Base-by-base conservation (phyloP, 768 basidiomycete genomes). In the Mrakia gelida region DNA sequence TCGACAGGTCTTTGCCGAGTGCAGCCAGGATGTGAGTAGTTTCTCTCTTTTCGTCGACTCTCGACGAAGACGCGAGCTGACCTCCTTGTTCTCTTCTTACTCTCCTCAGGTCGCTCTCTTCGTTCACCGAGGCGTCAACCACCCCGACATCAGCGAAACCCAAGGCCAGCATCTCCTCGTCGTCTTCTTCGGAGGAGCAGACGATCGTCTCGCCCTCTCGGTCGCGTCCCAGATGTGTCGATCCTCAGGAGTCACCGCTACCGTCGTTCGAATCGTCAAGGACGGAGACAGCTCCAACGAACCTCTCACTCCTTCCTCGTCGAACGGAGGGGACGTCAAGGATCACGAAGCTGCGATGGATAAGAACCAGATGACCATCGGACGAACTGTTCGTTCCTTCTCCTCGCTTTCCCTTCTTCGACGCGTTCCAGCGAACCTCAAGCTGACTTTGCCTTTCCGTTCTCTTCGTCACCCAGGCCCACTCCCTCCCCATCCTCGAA, bases 101-200 rank as follows among this genome's bases (percentile, higher is more conserved):
- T 26, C 67, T 38, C 43, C 38, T 32, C 77, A 73, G 72, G 70
- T 95, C 52, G 93, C 91, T 7, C 85, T 98, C 52, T 95, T 92
- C 83, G 88, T 97, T 77, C 96, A 98, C 83, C 87, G 91, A 34
- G 91, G 91, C 0, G 85, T 86, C 73, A 84, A 67, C 54, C 59
- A n/a, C 21, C 38, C 38, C n/a, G 59, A 59, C 45, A 32, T 34
- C 68, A 71, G 43, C 21, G 38, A 16, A 43, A 75, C 68, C 32
- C 18, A 56, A 30, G 71, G 71, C 32, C 68, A 70, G 26, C 78
- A 79, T 32, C 34, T 76, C 38, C 71, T 79, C 49, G 82, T 95
- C 61, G 92, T 95, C 0, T 98, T 96, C 89, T 92, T 94, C 83
- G 96, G 96, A 54, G 96, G 96, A 0, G 90, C 93, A 0, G 96